Evolutionary conservation across 2,329 filamentous ascomycete species (phyloP), one percentile per base, ranked within the genome.

Genomic region (Fusarium globosum): DNA sequence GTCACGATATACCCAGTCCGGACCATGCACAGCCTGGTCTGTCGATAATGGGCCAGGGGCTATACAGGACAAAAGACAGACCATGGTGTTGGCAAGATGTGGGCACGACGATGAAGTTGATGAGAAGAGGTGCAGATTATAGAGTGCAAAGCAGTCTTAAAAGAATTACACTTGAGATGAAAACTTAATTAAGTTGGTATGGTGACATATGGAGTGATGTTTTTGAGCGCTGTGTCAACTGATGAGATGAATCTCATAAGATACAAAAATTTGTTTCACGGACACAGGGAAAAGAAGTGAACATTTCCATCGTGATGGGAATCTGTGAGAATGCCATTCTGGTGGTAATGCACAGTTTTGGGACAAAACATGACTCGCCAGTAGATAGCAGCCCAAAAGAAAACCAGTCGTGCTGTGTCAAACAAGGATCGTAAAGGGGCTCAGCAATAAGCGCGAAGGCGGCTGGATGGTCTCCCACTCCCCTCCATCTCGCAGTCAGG

Each of bases 1-100:
- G 76, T 73, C 68, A 77, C 61, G 76, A 77, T 77, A 77, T 77
- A 76, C 72, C 76, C 75, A 64, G 63, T 66, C 65, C 64, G 65
- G 60, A 68, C 57, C 66, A 68, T 58, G 67, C 46, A 68, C 66
- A 68, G 55, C 43, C 57, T 65, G 57, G 67, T 61, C 61, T 78
- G 68, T 68, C 59, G 60, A 56, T 52, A 61, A 30, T 56, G 67
- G 57, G 58, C 62, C 61, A 53, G 59, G 33, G 51, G 56, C 46
- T 35, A 43, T 20, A n/a, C 14, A 42, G 57, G 36, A 57, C 53
- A 64, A 33, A 43, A 53, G 48, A 51, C 35, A 68, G 56, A 52
- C 26, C 21, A 56, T 39, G 41, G 65, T 43, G 55, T 39, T 55
- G 45, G 55, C 28, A 63, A 61, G 66, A 71, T 49, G 39, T 45